Conservation (phyloP, 1,284 basidiomycete species). For the Sanguinoderma infundibulare region DNA sequence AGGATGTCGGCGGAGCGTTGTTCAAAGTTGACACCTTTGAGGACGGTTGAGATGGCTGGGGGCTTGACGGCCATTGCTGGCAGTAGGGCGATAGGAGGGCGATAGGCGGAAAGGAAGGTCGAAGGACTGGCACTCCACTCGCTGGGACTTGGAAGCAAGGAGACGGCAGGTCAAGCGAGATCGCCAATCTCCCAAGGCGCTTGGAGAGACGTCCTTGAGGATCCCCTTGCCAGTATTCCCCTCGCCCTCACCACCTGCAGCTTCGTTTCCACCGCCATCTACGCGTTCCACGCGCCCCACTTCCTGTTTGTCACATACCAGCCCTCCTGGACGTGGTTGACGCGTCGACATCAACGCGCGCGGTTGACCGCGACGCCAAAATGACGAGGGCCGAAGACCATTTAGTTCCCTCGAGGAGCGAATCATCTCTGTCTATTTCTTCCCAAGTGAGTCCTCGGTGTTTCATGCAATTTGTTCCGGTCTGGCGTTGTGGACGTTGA, state of each 20-base stretch:
- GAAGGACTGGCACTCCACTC: too few species aligned
- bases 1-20: constrained; percentile 66
- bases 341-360: neutral
- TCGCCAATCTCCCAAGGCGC: constrained; percentile 5
- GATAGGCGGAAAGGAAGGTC: neutral
- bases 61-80: neutral
- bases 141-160: neutral
- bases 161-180: neutral
- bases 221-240: constrained; percentile 7
- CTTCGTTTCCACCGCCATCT: neutral
- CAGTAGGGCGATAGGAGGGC: neutral
- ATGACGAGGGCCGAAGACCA: neutral
- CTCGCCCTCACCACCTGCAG: neutral
- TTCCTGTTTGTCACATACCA: neutral
- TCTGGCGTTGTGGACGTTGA: neutral
- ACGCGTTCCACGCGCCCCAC: neutral
- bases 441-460: constrained; percentile 18
- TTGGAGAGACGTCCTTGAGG: constrained; percentile 1
- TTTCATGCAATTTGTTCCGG: neutral
- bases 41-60: constrained; percentile 45
- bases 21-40: constrained; percentile 80
- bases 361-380: neutral
- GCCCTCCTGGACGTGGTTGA: neutral
- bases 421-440: constrained; percentile 7
- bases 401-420: constrained; percentile 13